Base-by-base conservation (phyloP, 352 stramenopile species). In the Phytophthora pisi region DNA sequence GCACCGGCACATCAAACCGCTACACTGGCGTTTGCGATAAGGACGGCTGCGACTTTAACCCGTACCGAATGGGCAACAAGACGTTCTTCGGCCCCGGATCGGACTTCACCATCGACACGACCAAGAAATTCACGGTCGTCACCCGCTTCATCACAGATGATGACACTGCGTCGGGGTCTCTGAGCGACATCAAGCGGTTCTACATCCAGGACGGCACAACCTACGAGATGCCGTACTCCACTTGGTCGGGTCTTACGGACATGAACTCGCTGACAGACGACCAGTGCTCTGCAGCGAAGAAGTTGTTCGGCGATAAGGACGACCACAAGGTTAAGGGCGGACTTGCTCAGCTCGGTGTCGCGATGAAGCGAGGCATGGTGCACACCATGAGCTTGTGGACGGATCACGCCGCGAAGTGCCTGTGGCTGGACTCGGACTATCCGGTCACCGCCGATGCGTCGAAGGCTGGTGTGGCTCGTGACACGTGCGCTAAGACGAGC, bases 381-480 rank as follows among this genome's bases (percentile, higher is more conserved):
- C 64, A 91, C 38, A 78, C 81, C 10, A 88, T 92, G 64, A 91
- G 82, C 56, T 58, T 90, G 28, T 92, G 84, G 84, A 76, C 75
- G 0, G 84, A 92, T 65, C 57, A 81, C 58, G 20, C 20, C 20
- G 78, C 77, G 9, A 45, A 91, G 10, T 84, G 71, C 31, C 58
- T 88, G 49, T 92, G 84, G 84, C 74, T 92, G 9, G 82, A 92
- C 73, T 82, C 69, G 49, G 67, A 60, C 55, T 89, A 88, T 57
- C 82, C 82, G 1, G 34, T 72, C 31, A 57, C 57, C 13, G 68
- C 71, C 50, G 71, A 73, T 46, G 36, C 75, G 6, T 71, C 53
- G 13, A 26, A 71, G 8, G 78, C 81, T 5, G 84, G 84, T 40
- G 80, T 87, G 7, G 59, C 56, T 20, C 78, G 82, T 28, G 84